Percentiles rank a stretch among this genome's conserved stretches.
Conservation (phyloP, 139 green algal species). For the Chlorella sp. region DNA sequence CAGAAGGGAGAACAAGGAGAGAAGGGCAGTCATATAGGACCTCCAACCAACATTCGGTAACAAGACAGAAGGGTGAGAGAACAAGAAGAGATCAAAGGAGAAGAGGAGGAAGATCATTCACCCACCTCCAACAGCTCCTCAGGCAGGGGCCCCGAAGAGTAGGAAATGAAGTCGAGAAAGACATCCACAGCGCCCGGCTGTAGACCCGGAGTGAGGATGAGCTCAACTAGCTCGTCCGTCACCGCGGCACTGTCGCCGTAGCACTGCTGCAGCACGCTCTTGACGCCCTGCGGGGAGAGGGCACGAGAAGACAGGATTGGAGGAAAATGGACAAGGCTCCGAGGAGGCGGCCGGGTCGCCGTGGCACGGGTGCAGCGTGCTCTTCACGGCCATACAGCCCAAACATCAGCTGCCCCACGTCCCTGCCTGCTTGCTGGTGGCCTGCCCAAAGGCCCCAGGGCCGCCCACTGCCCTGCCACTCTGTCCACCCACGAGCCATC, state of each 20-base stretch:
- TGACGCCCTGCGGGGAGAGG: slow-evolving; percentile 67
- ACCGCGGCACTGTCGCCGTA: slow-evolving; percentile 86
- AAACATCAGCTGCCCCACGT: too few relatives aligned
- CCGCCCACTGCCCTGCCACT: too few relatives aligned
- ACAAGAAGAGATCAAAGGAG: background rate
- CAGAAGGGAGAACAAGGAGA: background rate
- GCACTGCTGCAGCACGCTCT: slow-evolving; percentile 89
- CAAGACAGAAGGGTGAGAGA: background rate
- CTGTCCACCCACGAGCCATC: too few relatives aligned
- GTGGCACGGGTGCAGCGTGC: slow-evolving; percentile 60
- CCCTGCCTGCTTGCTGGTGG: too few relatives aligned
- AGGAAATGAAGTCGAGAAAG: slow-evolving; percentile 99
- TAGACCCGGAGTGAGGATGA: slow-evolving; percentile 91
- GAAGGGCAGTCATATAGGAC: background rate
- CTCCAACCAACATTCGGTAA: background rate
- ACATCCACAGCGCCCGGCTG: slow-evolving; percentile 87
- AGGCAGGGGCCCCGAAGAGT: slow-evolving; percentile 89
- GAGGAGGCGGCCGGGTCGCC: slow-evolving; percentile 57
- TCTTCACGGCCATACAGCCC: background rate
- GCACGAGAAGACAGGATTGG: too few relatives aligned
- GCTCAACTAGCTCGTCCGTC: slow-evolving; percentile 92
- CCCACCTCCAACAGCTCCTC: slow-evolving; percentile 84
- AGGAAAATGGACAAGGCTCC: too few relatives aligned
- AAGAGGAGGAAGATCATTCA: background rate
- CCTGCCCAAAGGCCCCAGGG: too few relatives aligned